A percentile compares a stretch with the other conserved stretches of the same genome.
phyloP scores from a whole-genome alignment of 1,139 yeast species.

The Petasospora fabianii region DNA sequence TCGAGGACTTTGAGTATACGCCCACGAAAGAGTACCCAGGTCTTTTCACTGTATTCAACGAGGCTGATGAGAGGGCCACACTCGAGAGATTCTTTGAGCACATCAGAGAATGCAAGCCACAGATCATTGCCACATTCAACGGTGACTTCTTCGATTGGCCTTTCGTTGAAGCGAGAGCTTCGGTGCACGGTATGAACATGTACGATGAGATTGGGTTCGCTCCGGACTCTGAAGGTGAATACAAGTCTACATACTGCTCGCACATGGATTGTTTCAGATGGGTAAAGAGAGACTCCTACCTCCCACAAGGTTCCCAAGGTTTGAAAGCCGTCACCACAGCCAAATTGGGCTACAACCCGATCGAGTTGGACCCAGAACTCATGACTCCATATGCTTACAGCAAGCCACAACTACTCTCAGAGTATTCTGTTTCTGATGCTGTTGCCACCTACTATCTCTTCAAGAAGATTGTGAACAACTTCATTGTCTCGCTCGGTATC shows the following conservation, averaged over 20 bases:
- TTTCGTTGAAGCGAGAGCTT: slow-evolving; percentile 84
- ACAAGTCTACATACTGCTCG: slow-evolving; percentile 86
- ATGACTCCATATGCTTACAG: slow-evolving; percentile 98
- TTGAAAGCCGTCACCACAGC: slow-evolving; percentile 96
- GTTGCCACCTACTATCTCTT: slow-evolving; percentile 96
- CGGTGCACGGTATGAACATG: slow-evolving; percentile 82
- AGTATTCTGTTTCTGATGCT: slow-evolving; percentile 98
- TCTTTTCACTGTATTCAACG: slow-evolving; percentile 83
- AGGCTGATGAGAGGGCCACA: slow-evolving; percentile 74
- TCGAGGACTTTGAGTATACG: slow-evolving; percentile 95
- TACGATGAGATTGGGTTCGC: slow-evolving; percentile 93
- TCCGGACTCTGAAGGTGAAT: slow-evolving; percentile 85
- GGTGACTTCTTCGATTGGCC: slow-evolving; percentile 99
- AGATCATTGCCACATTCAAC: slow-evolving; percentile 94
- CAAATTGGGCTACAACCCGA: slow-evolving; percentile 92
- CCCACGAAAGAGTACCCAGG: slow-evolving; percentile 98
- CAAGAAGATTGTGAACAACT: slow-evolving; percentile 96
- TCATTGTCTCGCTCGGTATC: slow-evolving; percentile 91
- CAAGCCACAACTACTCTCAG: slow-evolving; percentile 87
- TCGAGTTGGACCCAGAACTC: slow-evolving; percentile 93
- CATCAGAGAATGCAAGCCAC: slow-evolving; percentile 81
- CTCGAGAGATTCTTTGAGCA: slow-evolving; percentile 83
- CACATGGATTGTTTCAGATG: slow-evolving; percentile 98
- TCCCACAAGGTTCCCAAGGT: slow-evolving; percentile 99
- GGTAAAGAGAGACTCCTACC: slow-evolving; percentile 98